Conservation (phyloP, 2,329 filamentous ascomycete species). For the Pseudogymnoascus sp. region DNA sequence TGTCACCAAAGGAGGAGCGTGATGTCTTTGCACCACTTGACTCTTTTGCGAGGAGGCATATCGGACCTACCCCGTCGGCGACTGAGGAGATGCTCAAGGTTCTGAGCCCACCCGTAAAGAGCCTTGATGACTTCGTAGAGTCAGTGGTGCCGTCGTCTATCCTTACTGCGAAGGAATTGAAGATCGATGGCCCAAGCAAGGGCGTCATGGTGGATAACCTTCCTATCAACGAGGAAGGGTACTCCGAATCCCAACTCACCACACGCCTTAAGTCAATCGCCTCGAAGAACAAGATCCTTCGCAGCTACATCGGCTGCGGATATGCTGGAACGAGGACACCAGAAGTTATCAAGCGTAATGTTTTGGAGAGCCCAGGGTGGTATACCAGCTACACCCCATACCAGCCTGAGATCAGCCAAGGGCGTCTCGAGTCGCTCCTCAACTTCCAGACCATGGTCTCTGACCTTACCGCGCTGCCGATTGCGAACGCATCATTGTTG, state of each 20-base stretch:
- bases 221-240: conserved; percentile 18
- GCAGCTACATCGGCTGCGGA: conserved; percentile 74
- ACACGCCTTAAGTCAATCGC: conserved; percentile 47
- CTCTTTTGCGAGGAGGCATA: conserved; percentile 72
- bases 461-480: conserved; percentile 77
- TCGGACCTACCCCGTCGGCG: conserved; percentile 68
- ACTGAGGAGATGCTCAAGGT: conserved; percentile 71
- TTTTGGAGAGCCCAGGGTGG: conserved; percentile 90
- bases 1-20: conserved; percentile 17
- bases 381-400: conserved; percentile 98
- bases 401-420: conserved; percentile 95
- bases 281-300: conserved; percentile 51
- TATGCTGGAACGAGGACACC: conserved; percentile 85
- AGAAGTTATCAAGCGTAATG: conserved; percentile 84
- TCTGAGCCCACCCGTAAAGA: conserved; percentile 65
- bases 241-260: conserved; percentile 52
- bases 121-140: conserved; percentile 73
- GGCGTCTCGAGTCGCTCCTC: conserved; percentile 79
- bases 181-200: conserved; percentile 42
- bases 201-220: conserved; percentile 19
- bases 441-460: conserved; percentile 94
- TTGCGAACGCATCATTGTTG: conserved; percentile 83
- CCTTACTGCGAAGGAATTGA: conserved; percentile 57
- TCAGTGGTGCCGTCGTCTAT: conserved; percentile 79
- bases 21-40: conserved; percentile 41